A percentile compares a stretch with the other conserved stretches of the same genome.
Conservation (phyloP, 1,284 basidiomycete species). For the Cryptococcus hybrid region DNA sequence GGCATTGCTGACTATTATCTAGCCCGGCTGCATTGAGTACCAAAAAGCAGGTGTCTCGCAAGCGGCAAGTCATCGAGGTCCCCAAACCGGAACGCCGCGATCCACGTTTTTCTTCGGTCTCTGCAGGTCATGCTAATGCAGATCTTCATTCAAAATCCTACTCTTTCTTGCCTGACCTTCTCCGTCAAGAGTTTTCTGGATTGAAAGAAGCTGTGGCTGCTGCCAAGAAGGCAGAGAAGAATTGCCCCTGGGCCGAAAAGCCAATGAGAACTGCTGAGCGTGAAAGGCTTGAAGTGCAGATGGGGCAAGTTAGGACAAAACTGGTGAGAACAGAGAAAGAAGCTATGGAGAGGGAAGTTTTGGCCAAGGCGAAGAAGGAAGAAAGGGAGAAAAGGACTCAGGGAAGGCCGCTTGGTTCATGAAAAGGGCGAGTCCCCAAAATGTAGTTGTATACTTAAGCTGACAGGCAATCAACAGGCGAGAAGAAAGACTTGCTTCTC, state of each 20-base stretch:
- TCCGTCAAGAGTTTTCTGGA: conserved; percentile 64
- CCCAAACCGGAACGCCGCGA: conserved; percentile 69
- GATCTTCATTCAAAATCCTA: conserved; percentile 74
- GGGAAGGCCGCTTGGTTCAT: conserved; percentile 82
- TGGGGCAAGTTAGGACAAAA: conserved; percentile 73
- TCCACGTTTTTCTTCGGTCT: conserved; percentile 78
- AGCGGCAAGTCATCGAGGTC: conserved; percentile 71
- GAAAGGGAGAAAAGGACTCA: conserved; percentile 70
- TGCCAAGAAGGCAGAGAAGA: conserved; percentile 65
- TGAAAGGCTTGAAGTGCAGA: conserved; percentile 68
- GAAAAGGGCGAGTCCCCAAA: conserved; percentile 63
- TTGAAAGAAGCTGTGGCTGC: conserved; percentile 66
- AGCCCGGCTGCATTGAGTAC: conserved; percentile 83
- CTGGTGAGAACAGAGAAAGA: conserved; percentile 74
- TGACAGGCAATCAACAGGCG: conserved; percentile 55
- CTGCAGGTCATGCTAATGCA: conserved; percentile 65
- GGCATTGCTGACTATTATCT: conserved; percentile 1
- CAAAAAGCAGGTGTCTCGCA: conserved; percentile 78
- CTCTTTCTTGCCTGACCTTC: conserved; percentile 70
- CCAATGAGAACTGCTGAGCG: conserved; percentile 68
- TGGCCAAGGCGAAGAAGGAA: conserved; percentile 61
- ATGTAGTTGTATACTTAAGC: not conserved
- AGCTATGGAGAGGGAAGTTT: conserved; percentile 64
- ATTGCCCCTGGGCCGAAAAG: conserved; percentile 64
- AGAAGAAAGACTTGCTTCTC: conserved; percentile 66